Evolutionary conservation across 352 stramenopile genomes (phyloP), one percentile per base, ranked within the genome.

Genomic region (Pythium apleroticum): DNA sequence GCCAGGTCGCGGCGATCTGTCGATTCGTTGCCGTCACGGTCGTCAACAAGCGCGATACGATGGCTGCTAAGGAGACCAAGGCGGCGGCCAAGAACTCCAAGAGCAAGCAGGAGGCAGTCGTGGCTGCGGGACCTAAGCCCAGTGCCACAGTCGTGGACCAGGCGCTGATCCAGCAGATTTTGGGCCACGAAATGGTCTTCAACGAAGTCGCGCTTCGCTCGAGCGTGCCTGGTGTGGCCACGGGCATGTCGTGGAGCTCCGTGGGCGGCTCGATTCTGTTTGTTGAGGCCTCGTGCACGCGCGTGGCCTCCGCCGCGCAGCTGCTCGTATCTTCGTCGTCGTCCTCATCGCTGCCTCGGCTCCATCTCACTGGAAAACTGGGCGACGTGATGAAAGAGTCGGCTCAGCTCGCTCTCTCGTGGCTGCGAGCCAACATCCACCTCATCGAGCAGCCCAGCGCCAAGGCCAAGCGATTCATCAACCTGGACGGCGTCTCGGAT

Each of bases 311-410:
- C 12, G 73, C 69, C 12, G 72, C 68, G n/a, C 48, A 73, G 49
- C 14, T 76, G 48, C 50, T 70, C 31, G 49, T 57, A n/a, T 58
- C 69, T 7, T 71, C 50, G 25, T 62, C 69, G 27, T 69, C 67
- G 12, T 61, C 60, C 14, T 68, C 69, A 17, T 28, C 63, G 17
- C 30, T 73, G 1, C 81, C 81, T 30, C 76, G 60, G 0, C 57
- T 93, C 22, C 78, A 91, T 57, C 71, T 93, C 19, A 93, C 82
- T 28, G 84, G 84, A 12, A 92, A 89, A 35, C 69, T 93, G 8
- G 81, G 84, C n/a, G 81, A 96, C 43, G 86, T 95, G 25, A 96
- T 96, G 89, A 95, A 96, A 54, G 89, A 97, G 55, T 96, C 87
- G 20, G 86, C 87, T 4, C 79, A 92, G 31, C 80, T 97, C 28